Evolutionary conservation across 2,329 filamentous ascomycete genomes (phyloP), one percentile per base, ranked within the genome.

Genomic region (Pseudogymnoascus destructans): DNA sequence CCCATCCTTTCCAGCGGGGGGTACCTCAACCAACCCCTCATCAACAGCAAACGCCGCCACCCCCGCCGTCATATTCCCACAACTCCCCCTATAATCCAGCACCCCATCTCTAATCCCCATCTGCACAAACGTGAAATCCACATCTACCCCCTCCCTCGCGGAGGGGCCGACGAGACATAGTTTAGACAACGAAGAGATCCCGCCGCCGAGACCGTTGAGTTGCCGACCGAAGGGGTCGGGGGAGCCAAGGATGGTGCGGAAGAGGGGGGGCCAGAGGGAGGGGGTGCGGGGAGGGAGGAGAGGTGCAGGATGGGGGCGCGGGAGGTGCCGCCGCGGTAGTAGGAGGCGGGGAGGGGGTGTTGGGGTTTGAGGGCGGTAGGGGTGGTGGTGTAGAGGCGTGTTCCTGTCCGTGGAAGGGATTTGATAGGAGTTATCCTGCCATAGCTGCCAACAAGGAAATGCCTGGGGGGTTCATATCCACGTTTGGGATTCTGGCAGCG

Each of bases 111-210:
- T 77, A 58, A 89, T 78, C 2, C 85, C 85, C 5, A 89, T 73
- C 36, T 84, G 81, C 1, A 85, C 79, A 66, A 89, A 89, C 0
- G 85, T 89, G 66, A 85, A 89, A 60, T 87, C 81, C 10, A 88
- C 74, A 62, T 87, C 79, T 0, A 76, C 77, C 23, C 75, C 76
- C 0, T 68, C 60, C 13, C 74, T 71, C 2, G 69, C 66, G 2
- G 81, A 75, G 0, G 73, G 72, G 2, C 77, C 78, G 1, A 90
- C 75, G 1, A 90, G 74, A 69, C 85, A 86, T 15, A 89, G 75
- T 69, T 90, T 90, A 59, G 81, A 85, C 2, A 86, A 78, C 42
- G 79, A 84, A 8, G 83, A 86, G 58, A 85, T 74, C 3, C 85
- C 85, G 0, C 81, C 84, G 2, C 85, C 85, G 70, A 89, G 77